phyloP scores from a whole-genome alignment of 106 monocot species.

The Xerophyta viscosa region DNA sequence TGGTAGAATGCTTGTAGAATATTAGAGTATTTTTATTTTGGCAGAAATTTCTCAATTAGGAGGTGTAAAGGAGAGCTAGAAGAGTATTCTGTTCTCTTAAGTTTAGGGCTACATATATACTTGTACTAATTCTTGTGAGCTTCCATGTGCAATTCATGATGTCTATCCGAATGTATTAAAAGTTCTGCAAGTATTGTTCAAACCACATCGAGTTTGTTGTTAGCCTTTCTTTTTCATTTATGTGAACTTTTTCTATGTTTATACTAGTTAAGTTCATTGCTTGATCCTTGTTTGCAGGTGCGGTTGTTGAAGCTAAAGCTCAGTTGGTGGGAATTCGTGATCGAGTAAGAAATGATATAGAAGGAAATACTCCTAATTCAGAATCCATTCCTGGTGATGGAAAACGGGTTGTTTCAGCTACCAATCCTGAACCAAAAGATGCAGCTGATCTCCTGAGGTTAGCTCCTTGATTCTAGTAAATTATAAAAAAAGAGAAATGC shows the following conservation, averaged over 20 bases:
- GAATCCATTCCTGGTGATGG: constrained; percentile 23
- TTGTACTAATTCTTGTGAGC: too few relatives aligned
- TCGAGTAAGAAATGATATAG: constrained; percentile 66
- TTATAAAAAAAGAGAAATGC: too few relatives aligned
- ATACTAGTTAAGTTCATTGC: not conserved
- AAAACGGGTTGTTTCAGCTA: constrained; percentile 49
- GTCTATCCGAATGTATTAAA: too few relatives aligned
- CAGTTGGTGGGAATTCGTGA: constrained; percentile 82
- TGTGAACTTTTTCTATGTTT: not conserved
- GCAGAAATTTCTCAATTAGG: too few relatives aligned
- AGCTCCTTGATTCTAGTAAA: not conserved
- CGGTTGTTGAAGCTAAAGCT: constrained; percentile 81
- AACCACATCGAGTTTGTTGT: not conserved
- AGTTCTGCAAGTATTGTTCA: too few relatives aligned
- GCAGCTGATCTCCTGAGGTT: constrained; percentile 92
- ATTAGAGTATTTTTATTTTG: too few relatives aligned
- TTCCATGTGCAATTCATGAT: too few relatives aligned
- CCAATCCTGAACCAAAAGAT: constrained; percentile 86
- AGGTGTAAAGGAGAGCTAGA: too few relatives aligned
- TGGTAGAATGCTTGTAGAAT: too few relatives aligned
- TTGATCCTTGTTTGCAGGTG: constrained; percentile 32
- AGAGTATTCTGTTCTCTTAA: too few relatives aligned
- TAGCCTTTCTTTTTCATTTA: not conserved
- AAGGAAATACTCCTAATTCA: constrained; percentile 25
- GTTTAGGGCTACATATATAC: too few relatives aligned